Evolutionary conservation across 495 filamentous ascomycete genomes (phyloP), one percentile per base, ranked within the genome.

Genomic region (Xylaria curta): DNA sequence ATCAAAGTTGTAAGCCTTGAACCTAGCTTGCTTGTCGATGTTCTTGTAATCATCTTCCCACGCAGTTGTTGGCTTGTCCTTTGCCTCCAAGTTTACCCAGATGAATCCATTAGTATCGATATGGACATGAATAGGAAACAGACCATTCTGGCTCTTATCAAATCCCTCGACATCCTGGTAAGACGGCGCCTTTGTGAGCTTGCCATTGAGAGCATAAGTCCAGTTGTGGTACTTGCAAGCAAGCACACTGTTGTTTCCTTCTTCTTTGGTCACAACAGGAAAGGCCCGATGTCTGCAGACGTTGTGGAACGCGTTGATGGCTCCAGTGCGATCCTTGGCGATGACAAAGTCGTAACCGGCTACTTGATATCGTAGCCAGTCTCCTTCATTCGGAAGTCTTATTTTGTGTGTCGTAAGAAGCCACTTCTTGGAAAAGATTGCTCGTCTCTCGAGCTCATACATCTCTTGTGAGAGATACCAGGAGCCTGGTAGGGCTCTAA

Each of bases 211-310:
- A 66, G 87, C 85, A 71, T 90, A 90, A 47, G 84, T 86, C 89
- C 89, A 91, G 31, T 89, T 88, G 76, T 91, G 89, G 72, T 90
- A 91, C 54, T 85, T 81, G 76, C 88, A 91, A 2, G 82, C 78
- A 15, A 90, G 84, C 69, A 89, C 85, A 8, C 81, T 80, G 19
- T 86, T 76, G 10, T 79, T 83, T 5, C 88, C 88, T 10, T 77
- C 68, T 8, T 84, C 80, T 49, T 84, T 83, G 13, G 82, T 83
- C 10, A 89, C 85, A 26, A 90, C 82, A 9, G 87, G 86, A 75
- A 85, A 89, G 38, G 87, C 87, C 13, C 87, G 84, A 72, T 90
- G 88, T 38, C 88, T 79, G 71, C 88, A 89, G 46, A 88, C 83
- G 68, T 89, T 89, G 78, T 89, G 85, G 75, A 90, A 89, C n/a